These are phyloP conservation scores for Cucurbita maxima DNA, from an alignment of 306 rosid genomes.

Conservation along the genomic window DNA sequence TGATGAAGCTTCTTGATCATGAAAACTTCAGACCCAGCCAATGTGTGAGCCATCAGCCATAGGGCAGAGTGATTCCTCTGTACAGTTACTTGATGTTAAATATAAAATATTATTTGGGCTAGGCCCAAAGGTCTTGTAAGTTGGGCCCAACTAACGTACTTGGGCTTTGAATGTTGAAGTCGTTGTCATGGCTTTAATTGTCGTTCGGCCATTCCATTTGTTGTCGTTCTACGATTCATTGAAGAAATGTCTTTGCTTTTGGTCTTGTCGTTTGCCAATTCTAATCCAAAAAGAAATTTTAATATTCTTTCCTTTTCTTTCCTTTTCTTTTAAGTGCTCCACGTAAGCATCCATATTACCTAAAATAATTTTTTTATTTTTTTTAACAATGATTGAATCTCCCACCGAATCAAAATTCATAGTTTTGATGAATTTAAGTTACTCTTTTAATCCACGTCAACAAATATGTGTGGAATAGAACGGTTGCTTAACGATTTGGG, in stretches of 20 bases:
- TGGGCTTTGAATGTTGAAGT: neutral
- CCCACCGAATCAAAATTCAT: neutral
- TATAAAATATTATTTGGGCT: neutral
- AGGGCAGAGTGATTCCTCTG: neutral
- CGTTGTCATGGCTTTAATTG: neutral
- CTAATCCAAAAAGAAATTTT: neutral
- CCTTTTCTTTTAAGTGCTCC: neutral
- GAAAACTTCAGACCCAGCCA: conserved; percentile 70
- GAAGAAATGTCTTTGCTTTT: neutral
- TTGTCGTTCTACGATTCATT: neutral
- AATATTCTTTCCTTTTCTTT: neutral
- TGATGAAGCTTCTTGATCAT: conserved; percentile 56
- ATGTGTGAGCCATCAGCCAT: conserved; percentile 19
- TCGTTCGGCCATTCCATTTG: neutral
- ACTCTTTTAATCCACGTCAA: no score
- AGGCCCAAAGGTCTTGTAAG: neutral
- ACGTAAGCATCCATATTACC: neutral
- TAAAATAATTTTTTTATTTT: neutral
- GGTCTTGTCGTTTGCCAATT: neutral
- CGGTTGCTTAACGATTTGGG: no score
- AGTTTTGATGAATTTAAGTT: no score
- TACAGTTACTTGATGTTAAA: neutral
- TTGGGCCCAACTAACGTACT: neutral
- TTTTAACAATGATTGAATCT: neutral
- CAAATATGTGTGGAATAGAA: no score